Base-by-base conservation (phyloP, 306 rosid species). In the Cicer judaicum region DNA sequence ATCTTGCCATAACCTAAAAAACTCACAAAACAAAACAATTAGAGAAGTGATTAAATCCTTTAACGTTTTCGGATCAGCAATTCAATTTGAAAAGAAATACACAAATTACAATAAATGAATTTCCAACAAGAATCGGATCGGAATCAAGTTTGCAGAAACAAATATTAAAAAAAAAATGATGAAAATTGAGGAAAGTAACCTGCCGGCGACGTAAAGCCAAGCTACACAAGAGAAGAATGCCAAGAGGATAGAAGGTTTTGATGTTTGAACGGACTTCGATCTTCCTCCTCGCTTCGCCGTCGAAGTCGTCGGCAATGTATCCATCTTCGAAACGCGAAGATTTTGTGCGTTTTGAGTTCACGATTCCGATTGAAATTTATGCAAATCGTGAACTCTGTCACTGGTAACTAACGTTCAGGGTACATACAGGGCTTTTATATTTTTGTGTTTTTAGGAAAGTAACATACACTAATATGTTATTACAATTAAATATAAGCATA, bases 201-300 rank as follows among this genome's bases (percentile, higher is more conserved):
- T 84, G 75, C 99, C 99, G 16, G 98, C 98, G 48, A 94, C 98
- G 80, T 94, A 94, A 29, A 94, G 99, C 99, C 99, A 94, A 43
- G 99, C 99, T 34, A 94, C 88, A 74, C 99, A 94, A 24, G 99
- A 94, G 86, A 90, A 89, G 83, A 94, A 86, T 24, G 97, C 97
- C 84, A 92, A 47, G 19, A 94, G 24, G 15, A 94, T 84, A 1
- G 99, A 90, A 7, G 99, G 92, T 39, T 84, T 94, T 1, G 97
- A 90, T 12, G 93, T 78, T 48, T 71, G 92, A 69, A 75, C 73
- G 43, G 85, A 77, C 88, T 92, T 94, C 64, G 98, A 92, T 90
- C 99, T 87, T 79, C 77, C 84, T 48, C 93, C 82, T 59, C 98
- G 87, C 79, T 92, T 92, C 65, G 67, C 19, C 71, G 87, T 64